phyloP scores from a whole-genome alignment of 768 basidiomycete species.

The Amyloporia xantha region DNA sequence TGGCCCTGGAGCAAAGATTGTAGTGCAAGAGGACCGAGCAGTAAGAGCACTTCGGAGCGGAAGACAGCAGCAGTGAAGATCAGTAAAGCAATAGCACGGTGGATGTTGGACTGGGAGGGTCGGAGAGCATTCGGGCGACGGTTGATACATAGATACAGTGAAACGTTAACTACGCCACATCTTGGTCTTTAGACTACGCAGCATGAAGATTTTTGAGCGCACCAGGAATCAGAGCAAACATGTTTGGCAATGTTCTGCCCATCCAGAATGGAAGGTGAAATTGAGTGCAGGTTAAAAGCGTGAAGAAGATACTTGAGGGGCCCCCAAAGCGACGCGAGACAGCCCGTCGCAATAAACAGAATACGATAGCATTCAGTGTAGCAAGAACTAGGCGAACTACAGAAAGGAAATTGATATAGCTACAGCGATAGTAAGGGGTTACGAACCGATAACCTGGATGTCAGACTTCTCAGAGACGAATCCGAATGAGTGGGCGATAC shows the following conservation, averaged over 20 bases:
- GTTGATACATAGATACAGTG: slow-evolving; percentile 43
- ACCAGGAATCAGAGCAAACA: slow-evolving; percentile 84
- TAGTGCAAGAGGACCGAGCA: slow-evolving; percentile 56
- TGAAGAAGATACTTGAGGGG: slow-evolving; percentile 49
- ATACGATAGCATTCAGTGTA: slow-evolving; percentile 50
- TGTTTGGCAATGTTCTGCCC: slow-evolving; percentile 90
- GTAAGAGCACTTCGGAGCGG: slow-evolving; percentile 69
- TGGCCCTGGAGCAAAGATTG: slow-evolving; percentile 42
- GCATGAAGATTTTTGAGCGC: too few species aligned
- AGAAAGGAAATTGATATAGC: not conserved
- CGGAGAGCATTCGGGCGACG: slow-evolving; percentile 33
- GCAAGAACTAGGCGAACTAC: slow-evolving; percentile 74
- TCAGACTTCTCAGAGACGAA: slow-evolving; percentile 51
- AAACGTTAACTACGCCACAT: slow-evolving; percentile 46
- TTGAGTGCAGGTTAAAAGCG: slow-evolving; percentile 68
- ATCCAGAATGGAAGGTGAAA: slow-evolving; percentile 95
- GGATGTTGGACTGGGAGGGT: slow-evolving; percentile 29
- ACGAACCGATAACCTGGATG: slow-evolving; percentile 64
- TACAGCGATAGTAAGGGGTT: not conserved
- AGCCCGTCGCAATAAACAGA: slow-evolving; percentile 59
- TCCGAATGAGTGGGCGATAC: slow-evolving; percentile 34
- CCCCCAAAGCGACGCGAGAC: slow-evolving; percentile 60
- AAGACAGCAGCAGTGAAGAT: slow-evolving; percentile 65
- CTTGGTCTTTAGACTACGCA: too few species aligned
- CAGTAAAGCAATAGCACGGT: slow-evolving; percentile 49